These are phyloP conservation scores for Boeremia lycopersici DNA, from an alignment of 2,329 filamentous ascomycete species.

Conservation along the genomic window DNA sequence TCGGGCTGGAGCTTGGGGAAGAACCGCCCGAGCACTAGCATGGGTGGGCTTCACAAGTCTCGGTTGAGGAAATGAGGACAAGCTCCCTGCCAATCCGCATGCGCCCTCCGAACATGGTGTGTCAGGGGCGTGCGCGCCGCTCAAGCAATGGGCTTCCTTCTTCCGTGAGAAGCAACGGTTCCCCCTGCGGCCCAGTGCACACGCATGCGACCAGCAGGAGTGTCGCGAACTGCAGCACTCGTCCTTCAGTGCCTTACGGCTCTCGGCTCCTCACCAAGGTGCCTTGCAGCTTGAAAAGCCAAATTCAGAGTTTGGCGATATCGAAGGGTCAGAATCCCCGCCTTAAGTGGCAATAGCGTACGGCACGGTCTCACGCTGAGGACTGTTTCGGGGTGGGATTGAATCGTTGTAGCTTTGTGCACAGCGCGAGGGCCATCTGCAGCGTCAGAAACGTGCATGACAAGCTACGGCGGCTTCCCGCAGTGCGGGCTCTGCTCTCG, in stretches of 20 bases:
- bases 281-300: slow-evolving; percentile 2
- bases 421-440: slow-evolving; percentile 31
- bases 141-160: slow-evolving; percentile 15
- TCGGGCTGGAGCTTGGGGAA: slow-evolving; percentile 42
- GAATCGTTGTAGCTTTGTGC: slow-evolving; percentile 39
- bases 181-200: not conserved
- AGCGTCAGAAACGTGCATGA: slow-evolving; percentile 36
- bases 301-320: slow-evolving; percentile 6
- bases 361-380: slow-evolving; percentile 25
- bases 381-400: slow-evolving; percentile 30
- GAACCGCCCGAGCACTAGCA: slow-evolving; percentile 39
- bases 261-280: not conserved
- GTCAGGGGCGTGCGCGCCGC: slow-evolving; percentile 36
- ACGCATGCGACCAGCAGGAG: not conserved
- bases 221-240: not conserved
- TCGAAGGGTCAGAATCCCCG: slow-evolving; percentile 19
- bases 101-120: slow-evolving; percentile 29
- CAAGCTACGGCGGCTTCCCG: slow-evolving; percentile 23
- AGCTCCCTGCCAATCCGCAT: slow-evolving; percentile 38
- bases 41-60: slow-evolving; percentile 41
- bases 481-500: slow-evolving; percentile 28
- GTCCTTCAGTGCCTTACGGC: not conserved
- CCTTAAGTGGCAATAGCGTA: slow-evolving; percentile 31
- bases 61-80: slow-evolving; percentile 44
- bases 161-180: slow-evolving; percentile 7